Conservation (phyloP, 2,329 filamentous ascomycete species). For the Biscogniauxia marginata region DNA sequence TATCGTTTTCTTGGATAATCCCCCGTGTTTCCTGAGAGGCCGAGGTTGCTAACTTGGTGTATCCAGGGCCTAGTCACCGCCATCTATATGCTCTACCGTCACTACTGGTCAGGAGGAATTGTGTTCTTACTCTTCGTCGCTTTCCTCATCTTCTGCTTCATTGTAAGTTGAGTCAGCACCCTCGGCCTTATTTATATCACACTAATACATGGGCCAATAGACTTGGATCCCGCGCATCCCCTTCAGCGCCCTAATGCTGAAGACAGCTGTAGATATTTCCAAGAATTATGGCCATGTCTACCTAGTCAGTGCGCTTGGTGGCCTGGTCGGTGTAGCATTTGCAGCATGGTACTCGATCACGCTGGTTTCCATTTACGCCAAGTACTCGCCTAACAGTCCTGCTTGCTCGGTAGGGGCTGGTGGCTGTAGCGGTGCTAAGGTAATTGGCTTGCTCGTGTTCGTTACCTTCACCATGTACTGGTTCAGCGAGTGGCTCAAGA, state of each 20-base stretch:
- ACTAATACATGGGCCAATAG: constrained; percentile 8
- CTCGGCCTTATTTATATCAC: not conserved
- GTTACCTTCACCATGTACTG: constrained; percentile 88
- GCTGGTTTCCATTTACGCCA: constrained; percentile 80
- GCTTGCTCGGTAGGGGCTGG: constrained; percentile 53
- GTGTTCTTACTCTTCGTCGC: constrained; percentile 81
- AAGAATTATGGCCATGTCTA: constrained; percentile 85
- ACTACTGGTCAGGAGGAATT: constrained; percentile 81
- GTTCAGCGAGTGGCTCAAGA: constrained; percentile 78
- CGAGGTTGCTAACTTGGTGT: not conserved
- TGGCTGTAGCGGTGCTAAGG: constrained; percentile 70
- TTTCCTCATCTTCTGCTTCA: constrained; percentile 80
- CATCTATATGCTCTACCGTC: constrained; percentile 76
- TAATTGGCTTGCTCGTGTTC: constrained; percentile 83
- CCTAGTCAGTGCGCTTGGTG: constrained; percentile 79
- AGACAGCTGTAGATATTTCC: constrained; percentile 80
- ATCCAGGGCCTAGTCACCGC: constrained; percentile 74
- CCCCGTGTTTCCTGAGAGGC: not conserved
- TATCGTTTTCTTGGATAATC: not conserved
- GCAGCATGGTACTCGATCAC: constrained; percentile 86
- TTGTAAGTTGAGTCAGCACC: constrained; percentile 33
- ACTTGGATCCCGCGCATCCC: constrained; percentile 89
- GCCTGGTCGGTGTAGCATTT: constrained; percentile 71
- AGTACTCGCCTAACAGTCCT: constrained; percentile 67
- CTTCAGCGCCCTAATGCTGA: constrained; percentile 86